These are phyloP conservation scores for Globisporangium sylvaticum DNA, from an alignment of 352 stramenopile genomes.

Conservation along the genomic window DNA sequence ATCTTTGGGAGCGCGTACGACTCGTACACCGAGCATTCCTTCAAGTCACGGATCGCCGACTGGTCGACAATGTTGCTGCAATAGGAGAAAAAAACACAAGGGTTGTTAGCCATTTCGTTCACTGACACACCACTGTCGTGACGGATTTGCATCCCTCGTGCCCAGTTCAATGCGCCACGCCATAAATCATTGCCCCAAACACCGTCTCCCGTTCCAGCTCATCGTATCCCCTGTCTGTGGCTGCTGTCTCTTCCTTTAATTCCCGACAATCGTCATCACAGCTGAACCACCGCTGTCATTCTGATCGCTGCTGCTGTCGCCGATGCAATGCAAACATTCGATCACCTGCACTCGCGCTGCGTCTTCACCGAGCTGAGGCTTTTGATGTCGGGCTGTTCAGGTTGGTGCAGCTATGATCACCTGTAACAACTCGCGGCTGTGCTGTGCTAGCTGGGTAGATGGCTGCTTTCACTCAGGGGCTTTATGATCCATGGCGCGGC, in stretches of 20 bases:
- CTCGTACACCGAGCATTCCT: constrained; percentile 97
- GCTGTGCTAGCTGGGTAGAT: neutral
- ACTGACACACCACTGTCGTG: too few relatives aligned
- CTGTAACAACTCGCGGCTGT: neutral
- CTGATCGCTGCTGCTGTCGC: neutral
- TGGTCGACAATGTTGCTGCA: constrained; percentile 98
- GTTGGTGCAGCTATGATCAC: neutral
- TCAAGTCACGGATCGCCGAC: constrained; percentile 97
- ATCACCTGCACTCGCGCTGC: neutral
- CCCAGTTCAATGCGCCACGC: neutral
- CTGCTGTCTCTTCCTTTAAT: neutral
- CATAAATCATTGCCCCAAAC: neutral
- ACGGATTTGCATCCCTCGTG: neutral
- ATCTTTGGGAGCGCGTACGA: constrained; percentile 99
- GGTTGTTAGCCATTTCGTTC: neutral
- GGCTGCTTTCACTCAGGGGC: neutral
- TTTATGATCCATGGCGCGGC: neutral
- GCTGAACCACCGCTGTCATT: neutral
- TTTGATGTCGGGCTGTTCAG: neutral
- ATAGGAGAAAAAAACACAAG: neutral
- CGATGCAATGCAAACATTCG: neutral
- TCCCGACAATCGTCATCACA: neutral
- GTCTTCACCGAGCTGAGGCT: neutral
- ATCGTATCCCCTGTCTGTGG: neutral
- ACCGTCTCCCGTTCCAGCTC: neutral